Base-by-base conservation (phyloP, 140 eudicot genomes). In the Senecio squalidus region DNA sequence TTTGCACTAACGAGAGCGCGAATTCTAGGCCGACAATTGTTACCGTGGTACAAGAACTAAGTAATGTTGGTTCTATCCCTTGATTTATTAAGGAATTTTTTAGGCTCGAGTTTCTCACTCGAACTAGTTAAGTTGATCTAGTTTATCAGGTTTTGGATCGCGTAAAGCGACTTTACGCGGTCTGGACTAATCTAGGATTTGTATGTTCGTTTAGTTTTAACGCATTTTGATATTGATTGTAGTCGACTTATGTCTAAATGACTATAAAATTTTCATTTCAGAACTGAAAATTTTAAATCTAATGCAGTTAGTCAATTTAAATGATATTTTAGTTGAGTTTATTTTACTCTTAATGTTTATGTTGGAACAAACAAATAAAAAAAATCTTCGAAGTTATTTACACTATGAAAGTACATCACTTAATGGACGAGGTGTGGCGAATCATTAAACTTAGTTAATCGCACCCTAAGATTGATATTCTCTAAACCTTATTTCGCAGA, bases 1-100 rank as follows among this genome's bases (percentile, higher is more conserved):
- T 79, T 21, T 91, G 98, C 81, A 87, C 93, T 16, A 89, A 81
- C 3, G 95, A 86, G 49, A 48, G 66, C 11, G 84, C 96, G 4
- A 56, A 62, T 34, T 79, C 64, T 11, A 78, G 98, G 77, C 96
- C 92, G 4, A 54, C 71, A 0, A 87, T 81, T 31, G 68, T 61
- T 41, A 47, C 67, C 0, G 84, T 91, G 68, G 73, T 78, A 47
- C 82, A 77, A 70, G 89, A 87, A 24, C 55, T 91, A 40, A 76
- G 67, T 41, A 77, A 54, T 9, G 62, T 77, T 18, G 60, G 57
- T 62, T 60, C 31, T 43, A 44, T 56, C 52, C 50, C 55, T 20
- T 76, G 74, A 68, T 62, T 33, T 7, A 20, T 13, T 22, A 50
- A 23, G 38, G 56, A 20, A 61, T 44, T 57, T 69, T 21, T 55